phyloP scores from a whole-genome alignment of 257 asterid genomes.

The Paulownia fortunei region DNA sequence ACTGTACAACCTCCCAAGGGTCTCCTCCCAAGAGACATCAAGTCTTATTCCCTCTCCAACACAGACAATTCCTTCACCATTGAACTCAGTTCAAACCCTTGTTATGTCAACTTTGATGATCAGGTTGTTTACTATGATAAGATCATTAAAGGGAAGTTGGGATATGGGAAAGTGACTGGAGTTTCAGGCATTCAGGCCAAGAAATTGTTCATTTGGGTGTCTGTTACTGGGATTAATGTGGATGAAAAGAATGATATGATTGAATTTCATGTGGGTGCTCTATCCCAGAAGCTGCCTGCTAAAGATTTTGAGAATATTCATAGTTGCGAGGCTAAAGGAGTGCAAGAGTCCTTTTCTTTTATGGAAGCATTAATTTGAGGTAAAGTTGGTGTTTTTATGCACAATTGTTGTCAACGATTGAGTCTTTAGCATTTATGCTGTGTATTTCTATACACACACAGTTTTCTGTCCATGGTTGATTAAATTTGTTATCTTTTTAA shows the following conservation, averaged over 20 bases:
- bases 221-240: conserved; percentile 66
- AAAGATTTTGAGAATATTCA: conserved; percentile 52
- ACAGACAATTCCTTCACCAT: conserved; percentile 50
- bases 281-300: conserved; percentile 60
- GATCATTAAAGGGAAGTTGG: conserved; percentile 61
- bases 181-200: conserved; percentile 81
- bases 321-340: conserved; percentile 49
- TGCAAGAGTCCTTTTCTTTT: conserved; percentile 29
- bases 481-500: background rate
- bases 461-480: background rate
- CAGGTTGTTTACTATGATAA: conserved; percentile 63
- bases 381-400: conserved; percentile 27
- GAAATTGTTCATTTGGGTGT: conserved; percentile 66
- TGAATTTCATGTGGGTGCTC: conserved; percentile 65
- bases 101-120: conserved; percentile 62
- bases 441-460: background rate
- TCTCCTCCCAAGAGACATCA: conserved; percentile 46
- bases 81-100: conserved; percentile 49
- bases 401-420: background rate
- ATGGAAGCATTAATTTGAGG: conserved; percentile 51
- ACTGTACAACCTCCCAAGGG: conserved; percentile 55
- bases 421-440: background rate
- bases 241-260: conserved; percentile 45
- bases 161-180: conserved; percentile 54
- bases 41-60: conserved; percentile 48